Percentiles rank a stretch among this genome's conserved stretches.
phyloP scores from a whole-genome alignment of 2,329 filamentous ascomycete species.

The Pyricularia sp. region DNA sequence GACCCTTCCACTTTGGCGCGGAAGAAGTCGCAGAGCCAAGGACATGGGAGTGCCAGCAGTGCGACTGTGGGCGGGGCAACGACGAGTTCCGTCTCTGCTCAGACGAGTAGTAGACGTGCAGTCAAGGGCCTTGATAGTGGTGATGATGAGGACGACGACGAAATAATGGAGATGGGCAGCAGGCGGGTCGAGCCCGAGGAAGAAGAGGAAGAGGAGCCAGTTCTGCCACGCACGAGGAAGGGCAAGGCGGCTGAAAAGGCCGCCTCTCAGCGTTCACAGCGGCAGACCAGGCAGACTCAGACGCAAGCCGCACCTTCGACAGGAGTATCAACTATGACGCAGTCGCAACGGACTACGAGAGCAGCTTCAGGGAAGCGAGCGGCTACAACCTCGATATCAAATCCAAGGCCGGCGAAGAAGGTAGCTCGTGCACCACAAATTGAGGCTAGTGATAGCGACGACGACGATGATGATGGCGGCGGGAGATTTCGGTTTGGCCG shows the following conservation, averaged over 20 bases:
- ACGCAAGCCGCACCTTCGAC: slow-evolving; percentile 3
- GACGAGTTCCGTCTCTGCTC: not conserved
- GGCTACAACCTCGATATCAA: slow-evolving; percentile 19
- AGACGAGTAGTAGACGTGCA: slow-evolving; percentile 6
- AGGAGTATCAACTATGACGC: slow-evolving; percentile 15
- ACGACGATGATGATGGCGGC: slow-evolving; percentile 45
- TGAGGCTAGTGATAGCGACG: slow-evolving; percentile 16
- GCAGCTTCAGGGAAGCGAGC: slow-evolving; percentile 16
- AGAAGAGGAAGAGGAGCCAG: slow-evolving; percentile 6
- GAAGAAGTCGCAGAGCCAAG: slow-evolving; percentile 12
- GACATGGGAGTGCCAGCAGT: slow-evolving; percentile 2
- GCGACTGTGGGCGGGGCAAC: not conserved
- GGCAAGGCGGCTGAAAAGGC: slow-evolving; percentile 19
- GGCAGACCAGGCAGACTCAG: slow-evolving; percentile 9
- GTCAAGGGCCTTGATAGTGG: slow-evolving; percentile 22
- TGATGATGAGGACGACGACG: slow-evolving; percentile 18
- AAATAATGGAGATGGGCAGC: slow-evolving; percentile 11
- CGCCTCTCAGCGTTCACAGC: slow-evolving; percentile 12
- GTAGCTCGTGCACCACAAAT: slow-evolving; percentile 14
- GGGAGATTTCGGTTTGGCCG: slow-evolving; percentile 40
- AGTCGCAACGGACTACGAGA: slow-evolving; percentile 12
- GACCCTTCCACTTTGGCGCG: slow-evolving; percentile 16
- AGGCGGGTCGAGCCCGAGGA: slow-evolving; percentile 13
- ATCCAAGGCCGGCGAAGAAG: slow-evolving; percentile 23
- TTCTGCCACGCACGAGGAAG: slow-evolving; percentile 16